Evolutionary conservation across 2,329 filamentous ascomycete genomes (phyloP).

Genomic region (Hypoxylon sp.): DNA sequence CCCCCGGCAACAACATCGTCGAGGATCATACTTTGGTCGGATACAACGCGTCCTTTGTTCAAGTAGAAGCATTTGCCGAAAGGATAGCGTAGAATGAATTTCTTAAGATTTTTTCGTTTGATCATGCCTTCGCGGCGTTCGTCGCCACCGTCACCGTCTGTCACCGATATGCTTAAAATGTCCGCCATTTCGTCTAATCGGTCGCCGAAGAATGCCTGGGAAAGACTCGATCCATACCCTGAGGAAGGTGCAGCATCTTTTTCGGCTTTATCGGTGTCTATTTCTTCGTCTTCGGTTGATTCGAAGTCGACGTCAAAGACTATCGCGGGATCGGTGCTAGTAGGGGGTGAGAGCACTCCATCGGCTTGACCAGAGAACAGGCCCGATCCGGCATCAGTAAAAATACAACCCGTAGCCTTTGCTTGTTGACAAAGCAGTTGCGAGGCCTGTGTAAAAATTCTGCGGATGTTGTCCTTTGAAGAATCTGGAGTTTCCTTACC

Average conservation of each 20-base stretch:
- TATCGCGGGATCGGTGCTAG: slow-evolving; percentile 12
- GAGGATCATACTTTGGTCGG: slow-evolving; percentile 28
- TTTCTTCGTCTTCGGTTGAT: slow-evolving; percentile 39
- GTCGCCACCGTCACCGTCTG: slow-evolving; percentile 12
- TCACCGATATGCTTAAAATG: slow-evolving; percentile 26
- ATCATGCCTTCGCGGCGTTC: slow-evolving; percentile 30
- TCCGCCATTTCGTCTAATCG: slow-evolving; percentile 39
- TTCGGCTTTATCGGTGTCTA: neutral
- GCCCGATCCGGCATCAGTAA: slow-evolving; percentile 38
- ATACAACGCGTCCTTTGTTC: slow-evolving; percentile 39
- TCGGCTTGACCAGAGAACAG: slow-evolving; percentile 35
- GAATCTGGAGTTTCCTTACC: slow-evolving; percentile 27
- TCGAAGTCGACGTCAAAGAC: slow-evolving; percentile 33
- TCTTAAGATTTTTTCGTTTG: slow-evolving; percentile 41
- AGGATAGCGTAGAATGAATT: slow-evolving; percentile 45
- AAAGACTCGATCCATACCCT: slow-evolving; percentile 7
- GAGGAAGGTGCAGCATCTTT: neutral
- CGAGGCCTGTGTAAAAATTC: slow-evolving; percentile 45
- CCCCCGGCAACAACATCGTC: slow-evolving; percentile 37
- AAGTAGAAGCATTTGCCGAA: slow-evolving; percentile 48
- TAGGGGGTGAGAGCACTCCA: slow-evolving; percentile 29
- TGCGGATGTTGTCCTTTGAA: slow-evolving; percentile 35
- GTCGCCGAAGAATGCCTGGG: slow-evolving; percentile 22
- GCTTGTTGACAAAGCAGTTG: slow-evolving; percentile 45
- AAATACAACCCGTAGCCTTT: slow-evolving; percentile 42